Evolutionary conservation across 2,329 filamentous ascomycete species (phyloP), one percentile per base, ranked within the genome.

Genomic region (Colletotrichum limetticola): DNA sequence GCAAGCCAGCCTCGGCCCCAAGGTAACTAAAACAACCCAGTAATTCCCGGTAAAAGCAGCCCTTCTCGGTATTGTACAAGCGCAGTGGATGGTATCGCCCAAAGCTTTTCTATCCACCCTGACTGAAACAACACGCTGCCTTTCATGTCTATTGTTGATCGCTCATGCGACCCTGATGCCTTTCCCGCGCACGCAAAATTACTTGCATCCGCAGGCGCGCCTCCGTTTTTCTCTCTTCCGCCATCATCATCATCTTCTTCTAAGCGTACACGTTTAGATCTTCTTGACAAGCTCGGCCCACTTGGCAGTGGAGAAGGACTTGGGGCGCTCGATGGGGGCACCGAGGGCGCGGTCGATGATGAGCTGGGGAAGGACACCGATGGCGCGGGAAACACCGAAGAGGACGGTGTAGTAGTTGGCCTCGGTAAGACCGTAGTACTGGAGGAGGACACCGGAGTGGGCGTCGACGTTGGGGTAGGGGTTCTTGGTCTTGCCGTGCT

Each of bases 401-500:
- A 99, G 94, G 76, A 99, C 97, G 76, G 97, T 99, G 94, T 99
- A 99, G 93, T 97, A 99, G 93, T 92, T 98, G 86, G 97, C 94
- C 91, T 99, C 96, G 76, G 94, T 98, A 84, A 99, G 90, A 82
- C 97, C 97, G 88, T 99, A 99, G 93, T 99, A 97, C 90, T 99
- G 97, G 79, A 99, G 94, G 78, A 99, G 94, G 78, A 99, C 97
- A 90, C 97, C 97, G 37, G 95, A 98, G 93, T 98, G 97, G 82
- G 96, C 95, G 83, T 98, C 96, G 82, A 98, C 95, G 89, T 98
- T 98, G 86, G 97, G 97, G 91, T 91, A 98, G 78, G 96, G 96
- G 94, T 98, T 98, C 94, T 98, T 98, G 90, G 96, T 98, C 94
- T 99, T 99, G 89, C 97, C 97, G 90, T 99, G 97, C 92, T 99